Base-by-base conservation (phyloP, 164 flowering plant species). In the Dillenia turbinata region DNA sequence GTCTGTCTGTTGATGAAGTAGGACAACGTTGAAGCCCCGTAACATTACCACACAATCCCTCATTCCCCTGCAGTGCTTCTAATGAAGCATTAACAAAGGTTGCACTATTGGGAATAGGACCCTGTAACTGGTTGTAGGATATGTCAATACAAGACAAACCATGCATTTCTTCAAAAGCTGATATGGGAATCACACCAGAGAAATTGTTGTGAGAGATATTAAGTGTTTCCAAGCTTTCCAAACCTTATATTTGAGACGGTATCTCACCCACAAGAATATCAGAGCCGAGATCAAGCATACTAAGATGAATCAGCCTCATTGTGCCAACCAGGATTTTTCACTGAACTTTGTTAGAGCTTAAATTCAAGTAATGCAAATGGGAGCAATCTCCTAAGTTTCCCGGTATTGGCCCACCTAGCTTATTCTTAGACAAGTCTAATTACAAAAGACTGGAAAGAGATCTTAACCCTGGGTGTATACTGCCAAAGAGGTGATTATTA, bases 401-500 rank as follows among this genome's bases (percentile, higher is more conserved):
- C 43, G 45, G 46, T 15, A 56, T 56, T 13, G 8, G 12, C 12
- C 59, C 59, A 33, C 8, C 43, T n/a, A 56, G 47, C 12, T 43
- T 56, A 15, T 56, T 56, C 8, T 12, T 43, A 11, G 46, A 24
- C 46, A 56, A 43, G 43, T 56, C 43, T 15, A 56, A 46, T 7
- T 33, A n/a, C 15, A 9, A 13, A 11, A 56, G 43, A 33, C 15
- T 56, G 2, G 59, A 12, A 9, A 56, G 47, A 10, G 33, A 10
- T 12, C 46, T 46, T 13, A 56, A 33, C 9, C 43, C 59, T 33
- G 15, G 45, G 5, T 77, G 77, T n/a, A 77, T 65, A 5, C 24
- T 5, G 5, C 75, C 77, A 5, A 73, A 67, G 5, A 77, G 65
- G 0, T 24, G 56, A 57, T 74, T 73, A n/a, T 60, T 40, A 33